Conservation (phyloP, 768 basidiomycete species). For the Neoboletus subvelutipes region DNA sequence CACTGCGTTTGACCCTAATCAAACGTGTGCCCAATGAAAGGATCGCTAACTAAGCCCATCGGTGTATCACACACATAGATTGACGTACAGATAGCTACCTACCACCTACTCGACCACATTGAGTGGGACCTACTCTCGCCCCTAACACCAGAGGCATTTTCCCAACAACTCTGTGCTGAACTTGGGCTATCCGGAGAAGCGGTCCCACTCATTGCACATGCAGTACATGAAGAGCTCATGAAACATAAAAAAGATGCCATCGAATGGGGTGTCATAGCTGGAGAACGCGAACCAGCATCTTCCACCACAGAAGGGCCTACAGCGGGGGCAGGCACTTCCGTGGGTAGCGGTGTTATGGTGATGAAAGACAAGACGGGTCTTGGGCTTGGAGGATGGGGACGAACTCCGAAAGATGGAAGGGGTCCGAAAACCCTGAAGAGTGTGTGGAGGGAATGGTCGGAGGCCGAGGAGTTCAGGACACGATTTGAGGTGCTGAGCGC, state of each 20-base stretch:
- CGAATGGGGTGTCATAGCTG: slow-evolving; percentile 87
- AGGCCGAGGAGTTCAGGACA: slow-evolving; percentile 88
- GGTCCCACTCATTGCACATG: slow-evolving; percentile 84
- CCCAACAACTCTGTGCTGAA: slow-evolving; percentile 75
- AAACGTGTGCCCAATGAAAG: slow-evolving; percentile 16
- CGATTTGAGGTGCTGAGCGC: slow-evolving; percentile 80
- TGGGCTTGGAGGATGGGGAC: slow-evolving; percentile 70
- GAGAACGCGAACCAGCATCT: slow-evolving; percentile 39
- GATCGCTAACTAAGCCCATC: slow-evolving; percentile 10
- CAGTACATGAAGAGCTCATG: slow-evolving; percentile 92
- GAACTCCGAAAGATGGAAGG: slow-evolving; percentile 72
- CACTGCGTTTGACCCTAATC: slow-evolving; percentile 12
- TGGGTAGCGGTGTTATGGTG: slow-evolving; percentile 45
- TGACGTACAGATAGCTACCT: slow-evolving; percentile 92
- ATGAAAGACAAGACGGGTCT: slow-evolving; percentile 83
- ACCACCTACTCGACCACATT: slow-evolving; percentile 92
- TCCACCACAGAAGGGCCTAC: slow-evolving; percentile 18
- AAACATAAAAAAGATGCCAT: slow-evolving; percentile 95
- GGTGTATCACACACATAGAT: slow-evolving; percentile 52
- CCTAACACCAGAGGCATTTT: slow-evolving; percentile 85
- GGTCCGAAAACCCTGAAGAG: slow-evolving; percentile 82
- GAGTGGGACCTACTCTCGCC: slow-evolving; percentile 98
- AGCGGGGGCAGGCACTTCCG: slow-evolving; percentile 7
- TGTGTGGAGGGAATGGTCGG: slow-evolving; percentile 95
- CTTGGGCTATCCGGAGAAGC: slow-evolving; percentile 89